Conservation (phyloP, 257 asterid species). For the Nicotiana knightiana region DNA sequence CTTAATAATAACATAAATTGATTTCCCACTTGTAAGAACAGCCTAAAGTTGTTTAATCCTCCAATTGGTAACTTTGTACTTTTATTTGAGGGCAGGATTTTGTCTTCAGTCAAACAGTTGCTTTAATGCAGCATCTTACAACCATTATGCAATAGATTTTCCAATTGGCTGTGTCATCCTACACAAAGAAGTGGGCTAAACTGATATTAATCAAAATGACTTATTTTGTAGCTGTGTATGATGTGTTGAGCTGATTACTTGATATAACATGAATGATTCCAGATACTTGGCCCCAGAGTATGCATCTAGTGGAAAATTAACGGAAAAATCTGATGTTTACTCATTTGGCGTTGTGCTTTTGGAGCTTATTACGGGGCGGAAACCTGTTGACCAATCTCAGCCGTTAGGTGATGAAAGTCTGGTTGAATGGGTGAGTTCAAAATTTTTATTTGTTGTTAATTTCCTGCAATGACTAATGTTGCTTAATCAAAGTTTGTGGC, state of each 20-base stretch:
- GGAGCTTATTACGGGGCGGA: slow-evolving; percentile 87
- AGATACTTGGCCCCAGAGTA: slow-evolving; percentile 92
- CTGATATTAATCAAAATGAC: background rate
- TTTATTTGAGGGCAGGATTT: background rate
- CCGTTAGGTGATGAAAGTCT: slow-evolving; percentile 87
- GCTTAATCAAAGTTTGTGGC: background rate
- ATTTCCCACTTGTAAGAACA: background rate
- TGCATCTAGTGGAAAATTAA: slow-evolving; percentile 83
- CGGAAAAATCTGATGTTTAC: slow-evolving; percentile 77
- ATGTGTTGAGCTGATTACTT: background rate
- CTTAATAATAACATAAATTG: background rate
- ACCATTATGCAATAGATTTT: background rate
- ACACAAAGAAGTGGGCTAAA: background rate
- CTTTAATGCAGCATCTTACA: background rate
- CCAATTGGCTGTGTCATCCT: background rate
- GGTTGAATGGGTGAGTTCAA: slow-evolving; percentile 75
- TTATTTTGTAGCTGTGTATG: background rate
- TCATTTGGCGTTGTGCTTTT: slow-evolving; percentile 85
- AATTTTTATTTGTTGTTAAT: background rate
- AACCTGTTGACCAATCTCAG: slow-evolving; percentile 76
- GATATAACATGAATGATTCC: slow-evolving; percentile 24
- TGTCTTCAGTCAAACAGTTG: background rate
- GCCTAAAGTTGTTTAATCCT: background rate
- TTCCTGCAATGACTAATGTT: slow-evolving; percentile 13
- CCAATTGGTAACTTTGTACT: background rate